Base-by-base conservation (phyloP, 2,329 filamentous ascomycete genomes). In the Microsporum canis region DNA sequence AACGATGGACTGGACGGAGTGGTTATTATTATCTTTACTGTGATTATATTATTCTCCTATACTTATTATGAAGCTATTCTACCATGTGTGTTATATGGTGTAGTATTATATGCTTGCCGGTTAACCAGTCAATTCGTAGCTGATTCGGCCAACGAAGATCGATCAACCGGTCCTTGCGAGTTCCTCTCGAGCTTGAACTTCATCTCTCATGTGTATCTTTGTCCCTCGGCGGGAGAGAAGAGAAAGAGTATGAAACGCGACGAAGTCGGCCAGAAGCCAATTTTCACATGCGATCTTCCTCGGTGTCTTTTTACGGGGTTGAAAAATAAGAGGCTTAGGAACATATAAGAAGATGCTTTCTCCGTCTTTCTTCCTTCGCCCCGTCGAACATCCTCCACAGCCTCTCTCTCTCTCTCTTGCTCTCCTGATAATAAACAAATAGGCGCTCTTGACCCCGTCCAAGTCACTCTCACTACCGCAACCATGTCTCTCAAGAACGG, bases 401-500 rank as follows among this genome's bases (percentile, higher is more conserved):
- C 51, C 14, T 31, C 33, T 34, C 45, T 12, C 41, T 14, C 3
- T 31, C 10, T 33, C 23, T 45, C 12, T 6, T 39, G 14, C 38
- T 36, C 34, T 12, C 8, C 3, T 7, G 5, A 12, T 39, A 39
- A 39, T 23, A 23, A 23, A 23, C 17, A 23, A 1, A 23, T 23
- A 23, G 17, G 1, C 17, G 17, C 17, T 23, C 17, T 23, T 23
- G 17, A 23, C 17, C 17, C 17, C 17, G 17, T 23, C 14, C 39
- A 49, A 49, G 12, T 3, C 17, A 23, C 5, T 5, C 14, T n/a
- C 10, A 51, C 39, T 8, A 49, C 56, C 57, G 29, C 62, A 76
- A 81, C 66, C 68, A 90, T 90, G 87, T 80, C 84, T 82, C 81
- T 90, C 77, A 86, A 86, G 76, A 85, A 87, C 78, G 82, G 87